Evolutionary conservation across 352 stramenopile genomes (phyloP).

Genomic region (Globisporangium abappressorium): DNA sequence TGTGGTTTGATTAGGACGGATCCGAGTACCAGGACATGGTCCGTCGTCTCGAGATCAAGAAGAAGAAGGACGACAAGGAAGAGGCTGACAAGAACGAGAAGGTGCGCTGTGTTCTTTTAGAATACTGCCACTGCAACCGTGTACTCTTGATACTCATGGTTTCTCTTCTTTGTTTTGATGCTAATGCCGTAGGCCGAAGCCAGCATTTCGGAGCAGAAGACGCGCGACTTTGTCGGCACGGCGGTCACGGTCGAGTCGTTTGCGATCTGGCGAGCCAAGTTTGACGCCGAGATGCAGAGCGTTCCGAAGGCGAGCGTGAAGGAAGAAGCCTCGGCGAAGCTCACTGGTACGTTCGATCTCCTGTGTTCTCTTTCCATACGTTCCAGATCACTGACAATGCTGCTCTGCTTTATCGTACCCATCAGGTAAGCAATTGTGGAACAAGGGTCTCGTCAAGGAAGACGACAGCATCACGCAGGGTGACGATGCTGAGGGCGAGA

Average conservation of each 20-base stretch:
- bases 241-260: slow-evolving; percentile 82
- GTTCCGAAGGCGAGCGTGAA: slow-evolving; percentile 52
- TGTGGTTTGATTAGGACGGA: slow-evolving; percentile 48
- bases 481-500: slow-evolving; percentile 42
- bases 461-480: slow-evolving; percentile 40
- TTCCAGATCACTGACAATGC: not conserved
- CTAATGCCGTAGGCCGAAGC: slow-evolving; percentile 1
- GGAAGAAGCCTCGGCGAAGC: slow-evolving; percentile 67
- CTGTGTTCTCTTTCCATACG: not conserved
- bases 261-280: slow-evolving; percentile 64
- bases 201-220: slow-evolving; percentile 9
- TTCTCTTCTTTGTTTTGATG: not conserved
- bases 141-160: not conserved
- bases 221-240: slow-evolving; percentile 33
- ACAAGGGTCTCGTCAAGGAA: slow-evolving; percentile 69
- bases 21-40: slow-evolving; percentile 90
- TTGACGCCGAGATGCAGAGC: slow-evolving; percentile 61
- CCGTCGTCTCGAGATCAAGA: slow-evolving; percentile 70
- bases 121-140: too few species aligned
- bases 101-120: slow-evolving; percentile 12
- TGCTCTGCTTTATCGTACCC: slow-evolving; percentile 4
- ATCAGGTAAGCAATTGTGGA: slow-evolving; percentile 64
- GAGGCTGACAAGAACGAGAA: slow-evolving; percentile 48
- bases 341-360: slow-evolving; percentile 45
- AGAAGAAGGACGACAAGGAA: slow-evolving; percentile 77